These are phyloP conservation scores for Tolypocladium guangdongense DNA, from an alignment of 2,329 filamentous ascomycete genomes.

Conservation along the genomic window DNA sequence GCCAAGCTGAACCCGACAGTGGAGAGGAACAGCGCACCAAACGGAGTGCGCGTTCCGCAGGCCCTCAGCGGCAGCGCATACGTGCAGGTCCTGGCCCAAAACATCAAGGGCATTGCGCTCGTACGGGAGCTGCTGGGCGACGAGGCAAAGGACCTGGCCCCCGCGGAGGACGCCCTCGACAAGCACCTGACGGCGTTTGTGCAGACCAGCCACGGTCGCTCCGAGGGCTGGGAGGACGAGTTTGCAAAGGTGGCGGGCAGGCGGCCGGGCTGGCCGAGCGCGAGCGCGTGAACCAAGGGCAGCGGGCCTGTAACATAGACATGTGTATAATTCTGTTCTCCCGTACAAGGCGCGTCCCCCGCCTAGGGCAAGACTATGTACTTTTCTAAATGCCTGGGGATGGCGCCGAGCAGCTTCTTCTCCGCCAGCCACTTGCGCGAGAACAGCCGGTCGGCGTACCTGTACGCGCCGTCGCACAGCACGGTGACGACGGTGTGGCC, in stretches of 20 bases:
- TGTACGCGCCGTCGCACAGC: conserved; percentile 91
- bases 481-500: conserved; percentile 90
- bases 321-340: conserved; percentile 13
- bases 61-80: conserved; percentile 15
- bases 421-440: conserved; percentile 80
- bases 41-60: conserved; percentile 1
- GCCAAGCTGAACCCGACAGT: conserved; percentile 11
- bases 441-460: conserved; percentile 91
- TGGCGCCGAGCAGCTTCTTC: conserved; percentile 71
- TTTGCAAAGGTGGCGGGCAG: conserved; percentile 17
- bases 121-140: conserved; percentile 29
- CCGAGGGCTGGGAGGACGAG: conserved; percentile 10
- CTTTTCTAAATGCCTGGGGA: conserved; percentile 78
- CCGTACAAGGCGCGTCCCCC: conserved; percentile 13
- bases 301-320: not conserved
- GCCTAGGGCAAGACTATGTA: conserved; percentile 80
- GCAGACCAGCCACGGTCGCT: conserved; percentile 5
- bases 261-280: conserved; percentile 15
- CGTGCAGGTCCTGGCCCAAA: conserved; percentile 17
- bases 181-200: conserved; percentile 24
- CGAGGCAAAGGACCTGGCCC: conserved; percentile 19
- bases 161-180: conserved; percentile 26
- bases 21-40: conserved; percentile 4
- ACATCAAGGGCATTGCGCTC: conserved; percentile 30
- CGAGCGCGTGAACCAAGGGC: not conserved